Evolutionary conservation across 2,329 filamentous ascomycete genomes (phyloP).

Genomic region (Lasiodiplodia citricola): DNA sequence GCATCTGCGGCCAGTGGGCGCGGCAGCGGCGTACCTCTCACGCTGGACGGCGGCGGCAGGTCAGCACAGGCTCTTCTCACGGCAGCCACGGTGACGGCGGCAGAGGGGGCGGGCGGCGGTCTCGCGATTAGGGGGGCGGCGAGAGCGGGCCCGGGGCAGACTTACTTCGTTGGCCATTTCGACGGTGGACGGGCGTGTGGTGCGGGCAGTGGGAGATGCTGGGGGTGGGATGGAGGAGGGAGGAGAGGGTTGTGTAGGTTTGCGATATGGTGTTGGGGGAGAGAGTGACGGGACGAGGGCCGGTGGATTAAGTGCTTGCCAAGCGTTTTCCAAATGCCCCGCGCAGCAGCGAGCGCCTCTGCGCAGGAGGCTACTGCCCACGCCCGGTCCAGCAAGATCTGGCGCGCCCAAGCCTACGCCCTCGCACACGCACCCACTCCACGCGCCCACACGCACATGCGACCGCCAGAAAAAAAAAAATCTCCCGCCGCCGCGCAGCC

Average conservation of each 20-base stretch:
- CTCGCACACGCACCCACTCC: constrained; percentile 8
- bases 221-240: constrained; percentile 31
- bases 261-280: constrained; percentile 29
- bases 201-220: constrained; percentile 35
- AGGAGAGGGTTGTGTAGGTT: constrained; percentile 25
- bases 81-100: constrained; percentile 16
- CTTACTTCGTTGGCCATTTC: constrained; percentile 70
- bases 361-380: constrained; percentile 16
- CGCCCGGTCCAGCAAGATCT: constrained; percentile 17
- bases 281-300: constrained; percentile 25
- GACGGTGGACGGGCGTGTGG: constrained; percentile 32
- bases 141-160: constrained; percentile 42
- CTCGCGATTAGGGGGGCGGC: constrained; percentile 38
- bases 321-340: constrained; percentile 20
- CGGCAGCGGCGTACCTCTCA: constrained; percentile 50
- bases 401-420: neutral
- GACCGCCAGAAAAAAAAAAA: constrained; percentile 5
- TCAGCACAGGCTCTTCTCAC: constrained; percentile 37
- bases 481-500: constrained; percentile 5
- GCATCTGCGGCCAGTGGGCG: constrained; percentile 29
- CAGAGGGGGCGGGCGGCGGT: constrained; percentile 37
- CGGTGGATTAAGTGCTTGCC: constrained; percentile 25
- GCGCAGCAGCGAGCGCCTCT: constrained; percentile 14
- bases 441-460: constrained; percentile 8
- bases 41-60: constrained; percentile 45